Evolutionary conservation across 768 basidiomycete genomes (phyloP).

Genomic region (Lentinula raphanica): DNA sequence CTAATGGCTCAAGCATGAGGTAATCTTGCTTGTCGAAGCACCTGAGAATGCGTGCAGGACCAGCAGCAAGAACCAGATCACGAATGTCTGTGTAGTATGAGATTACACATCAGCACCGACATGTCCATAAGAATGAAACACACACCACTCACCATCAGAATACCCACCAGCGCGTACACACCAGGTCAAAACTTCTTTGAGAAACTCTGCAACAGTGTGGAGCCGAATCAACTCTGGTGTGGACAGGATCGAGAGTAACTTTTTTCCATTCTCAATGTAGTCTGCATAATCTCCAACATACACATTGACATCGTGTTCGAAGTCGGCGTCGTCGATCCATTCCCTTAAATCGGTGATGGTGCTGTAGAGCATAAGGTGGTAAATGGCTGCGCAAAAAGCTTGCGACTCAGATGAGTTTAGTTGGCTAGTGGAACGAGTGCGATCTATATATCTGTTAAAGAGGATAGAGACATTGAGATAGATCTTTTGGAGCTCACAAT

Average conservation of each 20-base stretch:
- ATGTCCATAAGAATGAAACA: too few relatives aligned
- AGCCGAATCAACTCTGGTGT: conserved; percentile 10
- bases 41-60: conserved; percentile 2
- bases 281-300: background rate
- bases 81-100: too few relatives aligned
- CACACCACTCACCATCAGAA: background rate
- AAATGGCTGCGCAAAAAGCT: conserved; percentile 9
- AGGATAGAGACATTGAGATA: background rate
- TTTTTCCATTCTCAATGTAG: background rate
- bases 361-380: conserved; percentile 11
- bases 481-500: background rate
- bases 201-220: conserved; percentile 7
- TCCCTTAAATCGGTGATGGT: background rate
- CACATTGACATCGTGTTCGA: background rate
- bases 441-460: conserved; percentile 31
- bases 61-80: conserved; percentile 5
- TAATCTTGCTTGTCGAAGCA: background rate
- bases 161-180: background rate
- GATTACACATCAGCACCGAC: too few relatives aligned
- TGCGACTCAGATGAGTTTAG: conserved; percentile 27
- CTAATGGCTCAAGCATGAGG: background rate
- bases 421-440: conserved; percentile 21
- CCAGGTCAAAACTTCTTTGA: background rate
- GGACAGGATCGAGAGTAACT: conserved; percentile 2
- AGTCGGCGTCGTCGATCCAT: background rate